Evolutionary conservation across 192 early-diverging fungal species (phyloP), one percentile per base, ranked within the genome.

Genomic region (Gonapodya sp.): DNA sequence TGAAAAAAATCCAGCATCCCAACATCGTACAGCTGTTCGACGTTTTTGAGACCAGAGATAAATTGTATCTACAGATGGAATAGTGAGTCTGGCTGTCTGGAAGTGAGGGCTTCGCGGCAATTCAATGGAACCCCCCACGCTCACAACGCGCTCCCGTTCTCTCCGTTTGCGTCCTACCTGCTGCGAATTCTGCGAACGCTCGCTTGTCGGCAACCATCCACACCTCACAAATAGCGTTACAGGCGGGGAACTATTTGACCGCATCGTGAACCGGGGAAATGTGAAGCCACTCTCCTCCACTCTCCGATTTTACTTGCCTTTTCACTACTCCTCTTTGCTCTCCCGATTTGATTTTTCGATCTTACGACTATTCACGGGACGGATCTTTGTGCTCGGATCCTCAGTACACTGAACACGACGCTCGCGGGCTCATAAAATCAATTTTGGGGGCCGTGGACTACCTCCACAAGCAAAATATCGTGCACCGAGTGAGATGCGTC

Each of bases 1-100:
- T 95, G 1, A 88, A 88, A 72, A 84, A 91, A 80, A 87, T 91
- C 16, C 73, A 80, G 0, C 88, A 91, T 80, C 72, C 78, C 16
- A 81, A 89, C 80, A 82, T 91, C 35, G 84, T 87, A 72, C 33
- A 73, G n/a, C 79, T 89, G 1, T 32, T 77, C 1, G 89, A 89
- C 73, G 46, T 83, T 2, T 88, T 82, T 79, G 86, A 88, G 73
- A 87, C 84, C 18, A 64, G 73, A 33, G 36, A 30, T 1, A 64
- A 88, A 16, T 73, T 86, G 73, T 86, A 87, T 80, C 81, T 89
- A 14, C 85, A 89, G 8, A 89, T 85, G 74, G 82, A 89, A 2
- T 78, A 31, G 75, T 64, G 46, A 2, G 46, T 64, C 34, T 36
- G 1, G 36, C 31, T 73, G 0, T 18, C 24, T 64, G 8, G 46